phyloP scores from a whole-genome alignment of 345 rosid genomes.

The Noccaea bulbosa region DNA sequence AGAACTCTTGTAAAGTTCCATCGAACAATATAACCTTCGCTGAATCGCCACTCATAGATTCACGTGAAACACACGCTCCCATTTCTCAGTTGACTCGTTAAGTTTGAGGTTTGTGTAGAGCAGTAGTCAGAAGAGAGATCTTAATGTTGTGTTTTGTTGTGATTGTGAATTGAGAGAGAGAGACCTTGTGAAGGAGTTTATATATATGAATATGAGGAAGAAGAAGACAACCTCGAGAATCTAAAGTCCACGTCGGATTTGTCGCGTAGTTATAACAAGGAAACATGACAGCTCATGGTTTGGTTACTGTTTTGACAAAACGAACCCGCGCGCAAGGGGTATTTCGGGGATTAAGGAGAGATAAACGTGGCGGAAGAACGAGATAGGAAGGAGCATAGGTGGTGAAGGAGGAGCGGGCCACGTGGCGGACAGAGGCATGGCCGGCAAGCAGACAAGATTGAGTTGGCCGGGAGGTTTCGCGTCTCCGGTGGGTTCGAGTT shows the following conservation, averaged over 20 bases:
- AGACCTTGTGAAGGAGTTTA: constrained; percentile 24
- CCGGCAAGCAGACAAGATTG: constrained; percentile 42
- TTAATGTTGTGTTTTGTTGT: constrained; percentile 28
- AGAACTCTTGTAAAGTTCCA: constrained; percentile 74
- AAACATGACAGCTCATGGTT: constrained; percentile 43
- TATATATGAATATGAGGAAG: constrained; percentile 27
- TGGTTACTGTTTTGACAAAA: not conserved
- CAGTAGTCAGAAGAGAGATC: not conserved
- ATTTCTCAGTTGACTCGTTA: constrained; percentile 42
- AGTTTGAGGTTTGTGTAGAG: not conserved
- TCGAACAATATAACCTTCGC: constrained; percentile 79
- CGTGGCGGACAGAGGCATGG: constrained; percentile 37
- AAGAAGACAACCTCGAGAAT: constrained; percentile 39
- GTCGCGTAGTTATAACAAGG: constrained; percentile 38
- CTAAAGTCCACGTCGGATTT: constrained; percentile 39
- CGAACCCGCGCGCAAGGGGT: not conserved
- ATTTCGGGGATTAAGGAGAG: constrained; percentile 19
- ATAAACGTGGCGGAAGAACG: constrained; percentile 41
- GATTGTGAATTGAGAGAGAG: constrained; percentile 38
- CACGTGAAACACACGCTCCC: constrained; percentile 94
- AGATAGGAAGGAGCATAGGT: constrained; percentile 41
- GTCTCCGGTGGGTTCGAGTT: constrained; percentile 37
- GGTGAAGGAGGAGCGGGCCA: constrained; percentile 36
- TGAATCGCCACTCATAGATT: constrained; percentile 57
- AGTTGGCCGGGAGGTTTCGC: constrained; percentile 40